Conservation (phyloP, 306 rosid genomes). For the Acmispon strigosus region DNA sequence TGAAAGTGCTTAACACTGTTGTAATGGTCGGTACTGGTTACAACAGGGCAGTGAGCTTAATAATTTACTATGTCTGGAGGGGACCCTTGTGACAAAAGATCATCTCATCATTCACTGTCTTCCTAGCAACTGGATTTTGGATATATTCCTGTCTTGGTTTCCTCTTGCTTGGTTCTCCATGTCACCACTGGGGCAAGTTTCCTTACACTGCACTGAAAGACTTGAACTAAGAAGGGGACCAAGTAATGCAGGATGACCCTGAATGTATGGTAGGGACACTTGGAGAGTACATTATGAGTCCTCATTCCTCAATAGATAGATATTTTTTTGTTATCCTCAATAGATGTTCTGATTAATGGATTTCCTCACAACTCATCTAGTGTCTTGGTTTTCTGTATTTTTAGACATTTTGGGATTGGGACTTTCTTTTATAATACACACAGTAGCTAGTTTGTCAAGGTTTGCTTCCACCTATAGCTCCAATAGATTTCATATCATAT, state of each 20-base stretch:
- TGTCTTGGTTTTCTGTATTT: conserved; percentile 26
- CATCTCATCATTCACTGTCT: conserved; percentile 47
- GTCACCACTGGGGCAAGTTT: conserved; percentile 36
- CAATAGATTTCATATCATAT: not conserved
- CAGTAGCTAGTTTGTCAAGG: conserved; percentile 7
- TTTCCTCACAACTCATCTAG: conserved; percentile 10
- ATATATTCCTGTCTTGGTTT: conserved; percentile 58
- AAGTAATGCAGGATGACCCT: conserved; percentile 48
- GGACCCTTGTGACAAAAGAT: conserved; percentile 59
- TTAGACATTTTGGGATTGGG: conserved; percentile 27
- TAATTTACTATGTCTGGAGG: conserved; percentile 49
- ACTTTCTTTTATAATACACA: not conserved
- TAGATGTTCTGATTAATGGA: conserved; percentile 30
- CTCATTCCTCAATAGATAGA: conserved; percentile 29
- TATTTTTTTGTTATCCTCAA: no score
- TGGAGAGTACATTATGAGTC: conserved; percentile 28
- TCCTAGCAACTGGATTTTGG: conserved; percentile 45
- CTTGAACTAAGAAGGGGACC: conserved; percentile 59
- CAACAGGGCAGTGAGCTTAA: conserved; percentile 54
- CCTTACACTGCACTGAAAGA: conserved; percentile 44
- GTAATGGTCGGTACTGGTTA: conserved; percentile 58
- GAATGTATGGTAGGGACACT: conserved; percentile 44
- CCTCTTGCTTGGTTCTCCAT: conserved; percentile 59
- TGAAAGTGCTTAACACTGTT: conserved; percentile 44
- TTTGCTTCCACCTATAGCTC: conserved; percentile 8